Evolutionary conservation across 305 asterid species (phyloP).

Genomic region (Coffea humblotiana): DNA sequence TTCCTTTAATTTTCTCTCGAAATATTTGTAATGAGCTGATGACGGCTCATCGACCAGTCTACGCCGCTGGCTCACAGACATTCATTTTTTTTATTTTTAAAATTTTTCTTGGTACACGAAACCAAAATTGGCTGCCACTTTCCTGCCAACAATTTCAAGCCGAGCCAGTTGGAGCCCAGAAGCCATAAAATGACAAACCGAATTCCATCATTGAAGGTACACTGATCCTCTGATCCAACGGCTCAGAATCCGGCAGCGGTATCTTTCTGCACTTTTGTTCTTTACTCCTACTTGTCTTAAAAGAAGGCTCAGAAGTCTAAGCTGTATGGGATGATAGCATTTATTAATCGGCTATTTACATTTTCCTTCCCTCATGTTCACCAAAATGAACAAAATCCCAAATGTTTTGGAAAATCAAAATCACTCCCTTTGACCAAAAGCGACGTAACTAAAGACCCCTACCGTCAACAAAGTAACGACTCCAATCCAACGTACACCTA

Average conservation of each 20-base stretch:
- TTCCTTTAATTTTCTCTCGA: background rate
- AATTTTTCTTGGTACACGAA: background rate
- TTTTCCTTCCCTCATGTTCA: too few species aligned
- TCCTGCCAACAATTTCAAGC: background rate
- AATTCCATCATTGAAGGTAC: background rate
- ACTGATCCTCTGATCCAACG: constrained; percentile 9
- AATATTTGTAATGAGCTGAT: background rate
- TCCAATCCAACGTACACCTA: too few species aligned
- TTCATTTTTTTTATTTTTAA: background rate
- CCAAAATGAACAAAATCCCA: too few species aligned
- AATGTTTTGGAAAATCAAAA: too few species aligned
- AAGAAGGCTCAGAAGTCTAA: background rate
- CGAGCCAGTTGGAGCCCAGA: background rate
- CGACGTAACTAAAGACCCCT: too few species aligned
- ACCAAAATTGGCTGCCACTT: background rate
- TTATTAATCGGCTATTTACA: background rate
- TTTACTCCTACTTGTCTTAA: background rate
- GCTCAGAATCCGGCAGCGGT: constrained; percentile 2
- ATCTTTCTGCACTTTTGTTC: background rate
- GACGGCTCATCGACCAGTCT: background rate
- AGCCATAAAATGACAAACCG: background rate
- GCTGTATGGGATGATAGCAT: background rate
- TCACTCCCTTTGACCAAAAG: too few species aligned
- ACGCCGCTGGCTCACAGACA: background rate
- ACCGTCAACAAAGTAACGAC: too few species aligned